Evolutionary conservation across 495 filamentous ascomycete species (phyloP), one percentile per base, ranked within the genome.

Genomic region (Platismatia glauca): DNA sequence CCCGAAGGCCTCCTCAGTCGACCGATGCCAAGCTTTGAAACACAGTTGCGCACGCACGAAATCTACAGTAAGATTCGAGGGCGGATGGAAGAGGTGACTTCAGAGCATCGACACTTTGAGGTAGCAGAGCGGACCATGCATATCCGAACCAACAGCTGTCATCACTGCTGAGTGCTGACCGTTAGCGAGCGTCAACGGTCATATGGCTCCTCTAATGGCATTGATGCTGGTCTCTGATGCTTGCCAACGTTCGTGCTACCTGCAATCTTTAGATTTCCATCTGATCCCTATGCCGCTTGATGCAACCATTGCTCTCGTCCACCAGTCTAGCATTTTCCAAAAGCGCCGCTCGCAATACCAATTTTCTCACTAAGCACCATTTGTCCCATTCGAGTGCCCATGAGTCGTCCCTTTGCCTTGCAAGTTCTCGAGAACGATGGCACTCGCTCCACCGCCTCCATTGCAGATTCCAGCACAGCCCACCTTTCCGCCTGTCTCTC

Each of bases 381-480:
- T 62, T 4, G 59, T 63, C 39, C 57, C 58, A 35, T 65, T 65
- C n/a, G 35, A 52, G 24, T 50, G 37, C 22, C 11, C 56, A 33
- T 22, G 37, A 11, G 33, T 35, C 27, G 27, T 33, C 3, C 22
- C 52, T n/a, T 55, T 61, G 60, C 53, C 57, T 39, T 69, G 68
- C 68, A 84, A 67, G 66, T 73, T 83, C 79, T 98, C 93, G 68
- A 98, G 79, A 58, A 98, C 88, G 62, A 98, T 76, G 55, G 95
- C 92, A 70, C 86, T 89, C 44, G 94, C 94, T 68, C 94, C 94
- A 68, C 94, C 94, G 46, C 94, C 94, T 62, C 94, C 94, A 77
- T 98, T 98, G 83, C 94, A 98, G 71, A 98, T 98, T 48, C 92
- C 94, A 41, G 89, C 91, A 71, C 84, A 88, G 55, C 94, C 94